phyloP scores from a whole-genome alignment of 2,329 filamentous ascomycete genomes.

The Colletotrichum gigasporum region DNA sequence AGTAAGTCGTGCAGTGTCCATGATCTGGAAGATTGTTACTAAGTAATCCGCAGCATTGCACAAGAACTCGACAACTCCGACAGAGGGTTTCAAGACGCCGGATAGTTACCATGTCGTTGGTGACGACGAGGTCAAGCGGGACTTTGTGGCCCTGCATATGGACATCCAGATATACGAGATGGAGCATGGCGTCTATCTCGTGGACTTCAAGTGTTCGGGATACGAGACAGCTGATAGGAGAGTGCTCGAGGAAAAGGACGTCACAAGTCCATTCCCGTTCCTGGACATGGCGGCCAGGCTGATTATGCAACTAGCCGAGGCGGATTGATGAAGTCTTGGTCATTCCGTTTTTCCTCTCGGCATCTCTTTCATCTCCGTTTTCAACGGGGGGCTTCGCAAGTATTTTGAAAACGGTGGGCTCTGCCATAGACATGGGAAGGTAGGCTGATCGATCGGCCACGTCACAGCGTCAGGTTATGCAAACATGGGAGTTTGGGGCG shows the following conservation, averaged over 20 bases:
- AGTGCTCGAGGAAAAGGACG: conserved; percentile 88
- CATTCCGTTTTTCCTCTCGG: neutral
- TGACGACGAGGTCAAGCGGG: conserved; percentile 55
- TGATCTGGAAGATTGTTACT: conserved; percentile 43
- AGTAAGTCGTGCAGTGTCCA: conserved; percentile 65
- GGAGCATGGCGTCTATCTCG: conserved; percentile 90
- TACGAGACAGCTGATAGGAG: conserved; percentile 85
- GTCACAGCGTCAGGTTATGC: conserved; percentile 22
- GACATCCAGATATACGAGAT: conserved; percentile 97
- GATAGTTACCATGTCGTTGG: conserved; percentile 51
- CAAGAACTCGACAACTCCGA: conserved; percentile 40
- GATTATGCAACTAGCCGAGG: conserved; percentile 91
- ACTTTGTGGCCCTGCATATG: conserved; percentile 90
- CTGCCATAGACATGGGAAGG: conserved; percentile 15
- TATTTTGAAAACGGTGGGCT: conserved; percentile 21
- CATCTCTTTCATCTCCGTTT: conserved; percentile 14
- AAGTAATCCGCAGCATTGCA: conserved; percentile 47
- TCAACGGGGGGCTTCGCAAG: conserved; percentile 1
- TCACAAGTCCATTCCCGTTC: conserved; percentile 95
- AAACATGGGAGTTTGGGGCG: conserved; percentile 26
- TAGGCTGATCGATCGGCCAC: conserved; percentile 5
- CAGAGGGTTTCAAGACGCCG: conserved; percentile 35
- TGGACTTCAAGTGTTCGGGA: conserved; percentile 98
- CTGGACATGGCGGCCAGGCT: conserved; percentile 91
- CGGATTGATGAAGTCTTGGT: conserved; percentile 59